Conservation (phyloP, 2,329 filamentous ascomycete species). For the Hypoxylon sp. region DNA sequence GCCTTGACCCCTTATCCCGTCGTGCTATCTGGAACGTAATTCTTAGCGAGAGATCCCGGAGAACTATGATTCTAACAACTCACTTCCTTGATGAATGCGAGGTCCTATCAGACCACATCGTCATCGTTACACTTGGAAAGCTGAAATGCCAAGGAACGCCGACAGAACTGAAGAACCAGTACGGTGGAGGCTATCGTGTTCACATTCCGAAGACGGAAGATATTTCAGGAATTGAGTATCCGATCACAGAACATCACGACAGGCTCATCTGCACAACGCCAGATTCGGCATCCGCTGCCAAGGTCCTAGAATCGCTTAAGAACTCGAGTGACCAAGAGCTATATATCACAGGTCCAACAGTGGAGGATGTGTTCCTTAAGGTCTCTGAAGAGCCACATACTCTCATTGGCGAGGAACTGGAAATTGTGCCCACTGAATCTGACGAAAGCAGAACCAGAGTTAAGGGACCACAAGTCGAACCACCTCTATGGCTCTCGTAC, state of each 20-base stretch:
- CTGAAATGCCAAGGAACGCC: constrained; percentile 52
- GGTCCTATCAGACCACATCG: constrained; percentile 49
- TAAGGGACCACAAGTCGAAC: constrained; percentile 28
- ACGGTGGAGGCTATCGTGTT: constrained; percentile 53
- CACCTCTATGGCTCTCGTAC: constrained; percentile 36
- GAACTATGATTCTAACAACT: constrained; percentile 50
- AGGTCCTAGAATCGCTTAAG: constrained; percentile 69
- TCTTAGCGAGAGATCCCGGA: constrained; percentile 47
- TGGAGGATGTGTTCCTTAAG: constrained; percentile 78
- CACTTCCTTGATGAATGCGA: constrained; percentile 53
- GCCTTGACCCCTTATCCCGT: constrained; percentile 79
- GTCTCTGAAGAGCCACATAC: constrained; percentile 68
- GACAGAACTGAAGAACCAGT: constrained; percentile 51
- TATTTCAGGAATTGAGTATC: constrained; percentile 42
- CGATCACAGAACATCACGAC: constrained; percentile 57
- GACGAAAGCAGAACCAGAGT: constrained; percentile 25
- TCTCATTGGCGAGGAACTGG: constrained; percentile 39
- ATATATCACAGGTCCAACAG: constrained; percentile 74
- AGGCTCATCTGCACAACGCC: constrained; percentile 70
- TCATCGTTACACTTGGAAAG: constrained; percentile 50
- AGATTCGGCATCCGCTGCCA: constrained; percentile 68
- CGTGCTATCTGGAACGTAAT: constrained; percentile 53
- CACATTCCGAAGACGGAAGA: constrained; percentile 49
- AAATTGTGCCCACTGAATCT: constrained; percentile 26
- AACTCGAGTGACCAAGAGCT: constrained; percentile 69